Conservation (phyloP, 2,329 filamentous ascomycete genomes). For the Clonostachys rhizophaga region DNA sequence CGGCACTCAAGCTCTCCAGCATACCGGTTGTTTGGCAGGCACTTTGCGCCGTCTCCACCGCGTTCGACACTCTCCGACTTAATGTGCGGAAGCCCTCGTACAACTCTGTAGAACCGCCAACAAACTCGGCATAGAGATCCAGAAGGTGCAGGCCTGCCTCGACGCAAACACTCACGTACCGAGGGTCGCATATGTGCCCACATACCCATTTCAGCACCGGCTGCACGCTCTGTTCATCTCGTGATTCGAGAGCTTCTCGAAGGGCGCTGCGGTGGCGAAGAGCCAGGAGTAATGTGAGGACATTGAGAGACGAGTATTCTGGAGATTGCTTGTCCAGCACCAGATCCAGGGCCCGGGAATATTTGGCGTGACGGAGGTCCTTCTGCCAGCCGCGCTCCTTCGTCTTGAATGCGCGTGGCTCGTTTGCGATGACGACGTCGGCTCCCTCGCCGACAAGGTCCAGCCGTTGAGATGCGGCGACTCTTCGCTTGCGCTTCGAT, state of each 20-base stretch:
- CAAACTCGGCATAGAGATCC: slow-evolving; percentile 81
- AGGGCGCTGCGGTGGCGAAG: slow-evolving; percentile 85
- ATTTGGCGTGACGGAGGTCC: slow-evolving; percentile 74
- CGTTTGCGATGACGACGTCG: slow-evolving; percentile 84
- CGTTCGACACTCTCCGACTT: slow-evolving; percentile 64
- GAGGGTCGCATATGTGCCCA: slow-evolving; percentile 76
- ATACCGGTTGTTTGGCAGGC: slow-evolving; percentile 82
- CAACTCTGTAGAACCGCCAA: slow-evolving; percentile 69
- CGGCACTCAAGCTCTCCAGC: slow-evolving; percentile 63
- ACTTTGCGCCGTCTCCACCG: slow-evolving; percentile 79
- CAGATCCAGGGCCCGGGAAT: slow-evolving; percentile 71
- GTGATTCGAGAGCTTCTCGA: slow-evolving; percentile 70
- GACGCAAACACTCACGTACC: slow-evolving; percentile 74
- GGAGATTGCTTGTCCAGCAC: slow-evolving; percentile 54
- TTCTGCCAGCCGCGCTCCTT: slow-evolving; percentile 75
- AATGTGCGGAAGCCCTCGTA: slow-evolving; percentile 65
- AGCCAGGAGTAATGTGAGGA: slow-evolving; percentile 76
- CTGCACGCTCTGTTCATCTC: slow-evolving; percentile 76
- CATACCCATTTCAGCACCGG: slow-evolving; percentile 82
- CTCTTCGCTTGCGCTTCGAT: slow-evolving; percentile 60
- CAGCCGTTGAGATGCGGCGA: slow-evolving; percentile 46
- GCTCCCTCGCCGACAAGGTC: slow-evolving; percentile 81
- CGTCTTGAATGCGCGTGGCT: slow-evolving; percentile 42
- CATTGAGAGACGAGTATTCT: slow-evolving; percentile 55
- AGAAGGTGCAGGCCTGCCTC: slow-evolving; percentile 79